Percentiles rank a stretch among this genome's conserved stretches.
Evolutionary conservation across 75 land plant species (phyloP).

Genomic region (Cryptomeria japonica): DNA sequence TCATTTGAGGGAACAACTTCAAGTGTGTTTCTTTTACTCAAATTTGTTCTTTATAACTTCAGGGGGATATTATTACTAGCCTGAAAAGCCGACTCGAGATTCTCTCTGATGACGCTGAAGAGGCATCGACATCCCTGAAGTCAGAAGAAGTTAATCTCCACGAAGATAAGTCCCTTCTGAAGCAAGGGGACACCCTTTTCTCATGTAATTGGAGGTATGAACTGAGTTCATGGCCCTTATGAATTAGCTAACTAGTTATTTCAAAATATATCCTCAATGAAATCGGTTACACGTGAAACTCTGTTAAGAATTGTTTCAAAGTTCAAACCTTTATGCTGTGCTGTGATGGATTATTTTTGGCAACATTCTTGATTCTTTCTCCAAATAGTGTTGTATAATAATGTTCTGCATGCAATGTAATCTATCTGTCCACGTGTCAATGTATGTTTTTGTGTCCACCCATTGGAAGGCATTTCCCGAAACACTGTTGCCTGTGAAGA

Average conservation of each 20-base stretch:
- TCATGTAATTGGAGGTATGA: conserved; percentile 12
- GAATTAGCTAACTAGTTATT: not conserved
- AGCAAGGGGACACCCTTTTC: not conserved
- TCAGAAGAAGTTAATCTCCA: not conserved
- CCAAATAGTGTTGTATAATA: not conserved
- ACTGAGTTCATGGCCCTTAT: not conserved
- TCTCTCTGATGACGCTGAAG: conserved; percentile 70
- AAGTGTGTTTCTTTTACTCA: not conserved
- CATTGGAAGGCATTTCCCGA: not conserved
- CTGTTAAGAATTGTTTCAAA: not conserved
- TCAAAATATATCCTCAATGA: not conserved
- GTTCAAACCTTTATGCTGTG: not conserved
- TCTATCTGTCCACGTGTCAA: not conserved
- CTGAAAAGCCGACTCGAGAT: conserved; percentile 77
- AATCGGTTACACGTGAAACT: not conserved
- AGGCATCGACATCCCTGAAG: not conserved
- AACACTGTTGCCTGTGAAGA: not conserved
- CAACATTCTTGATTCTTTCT: not conserved
- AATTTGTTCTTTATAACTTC: conserved; percentile 4
- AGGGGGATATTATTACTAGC: conserved; percentile 75
- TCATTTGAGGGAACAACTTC: not conserved
- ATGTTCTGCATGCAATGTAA: not conserved
- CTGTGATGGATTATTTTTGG: not conserved
- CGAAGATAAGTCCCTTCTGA: not conserved
- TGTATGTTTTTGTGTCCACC: not conserved